Evolutionary conservation across 129 eudicot genomes (phyloP), one percentile per base, ranked within the genome.

Genomic region (Tanacetum coccineum): DNA sequence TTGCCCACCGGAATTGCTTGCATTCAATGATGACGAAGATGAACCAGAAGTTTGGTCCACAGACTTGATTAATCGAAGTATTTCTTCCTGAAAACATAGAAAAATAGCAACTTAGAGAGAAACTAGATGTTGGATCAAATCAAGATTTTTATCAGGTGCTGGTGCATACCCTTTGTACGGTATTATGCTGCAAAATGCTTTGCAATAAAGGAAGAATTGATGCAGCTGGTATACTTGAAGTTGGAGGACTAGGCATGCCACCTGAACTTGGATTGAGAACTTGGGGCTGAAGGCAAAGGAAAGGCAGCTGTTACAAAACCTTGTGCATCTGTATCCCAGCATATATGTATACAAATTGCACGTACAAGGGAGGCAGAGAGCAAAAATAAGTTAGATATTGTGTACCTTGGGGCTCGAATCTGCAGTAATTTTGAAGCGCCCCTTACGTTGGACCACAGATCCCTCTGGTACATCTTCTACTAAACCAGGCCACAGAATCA

Each of bases 401-500:
- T 61, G 62, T 70, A 76, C 80, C 71, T 70, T 76, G 32, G 75
- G 67, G 28, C 71, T 78, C 59, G 77, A 63, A 57, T 87, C 97
- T 46, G 87, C 85, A 11, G 90, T 87, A 60, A 91, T 88, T 81
- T 88, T 83, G 74, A 91, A 91, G 59, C 97, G 97, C 3, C 97
- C 97, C 79, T 73, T 87, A 39, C 82, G 86, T 67, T 85, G 85
- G 44, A 91, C 77, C 65, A 95, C 84, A 46, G 85, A 83, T 76
- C 87, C 95, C 47, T 70, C 74, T 1, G 94, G 63, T 40, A 79
- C 65, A 71, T 91, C 93, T 45, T 91, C 97, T 68, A 79, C 91
- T 92, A 68, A 68, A 77, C 60, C 58, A 62, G 15, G 3, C 21
- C 19, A 62, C 36, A 69, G 48, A 64, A 66, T 19, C 25, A 22